Evolutionary conservation across 257 asterid genomes (phyloP).

Genomic region (Fraxinus excelsior): DNA sequence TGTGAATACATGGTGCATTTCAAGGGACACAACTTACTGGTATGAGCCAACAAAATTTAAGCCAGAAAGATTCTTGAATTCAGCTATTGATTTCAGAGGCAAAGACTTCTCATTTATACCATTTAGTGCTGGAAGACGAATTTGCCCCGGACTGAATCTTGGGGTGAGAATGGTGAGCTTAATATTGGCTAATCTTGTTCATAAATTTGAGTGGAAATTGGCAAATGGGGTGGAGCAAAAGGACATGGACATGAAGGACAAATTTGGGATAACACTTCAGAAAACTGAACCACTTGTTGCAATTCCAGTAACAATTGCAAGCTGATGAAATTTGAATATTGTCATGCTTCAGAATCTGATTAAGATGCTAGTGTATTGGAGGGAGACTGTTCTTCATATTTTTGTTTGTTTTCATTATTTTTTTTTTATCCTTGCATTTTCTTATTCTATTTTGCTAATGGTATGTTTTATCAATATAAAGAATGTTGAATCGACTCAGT

Average conservation of each 20-base stretch:
- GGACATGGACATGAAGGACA: slow-evolving; percentile 25
- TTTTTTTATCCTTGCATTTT: not conserved
- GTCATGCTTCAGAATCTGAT: not conserved
- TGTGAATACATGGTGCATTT: slow-evolving; percentile 35
- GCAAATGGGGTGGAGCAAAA: slow-evolving; percentile 11
- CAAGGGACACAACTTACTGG: slow-evolving; percentile 32
- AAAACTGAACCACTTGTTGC: slow-evolving; percentile 26
- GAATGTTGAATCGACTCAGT: not conserved
- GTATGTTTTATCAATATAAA: not conserved
- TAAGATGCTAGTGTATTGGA: not conserved
- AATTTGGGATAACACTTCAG: slow-evolving; percentile 23
- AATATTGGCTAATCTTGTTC: slow-evolving; percentile 29
- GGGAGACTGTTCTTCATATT: not conserved
- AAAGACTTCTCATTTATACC: slow-evolving; percentile 28
- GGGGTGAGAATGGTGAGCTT: slow-evolving; percentile 26
- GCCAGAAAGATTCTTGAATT: slow-evolving; percentile 36
- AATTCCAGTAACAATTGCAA: not conserved
- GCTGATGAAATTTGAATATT: not conserved
- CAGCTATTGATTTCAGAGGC: slow-evolving; percentile 32
- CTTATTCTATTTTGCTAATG: not conserved
- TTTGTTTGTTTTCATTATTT: not conserved
- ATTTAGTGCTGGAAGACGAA: slow-evolving; percentile 28
- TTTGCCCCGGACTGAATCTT: slow-evolving; percentile 29
- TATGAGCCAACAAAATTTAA: slow-evolving; percentile 26
- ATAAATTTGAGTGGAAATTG: slow-evolving; percentile 25